Conservation (phyloP, 2,329 filamentous ascomycete species). For the Fonsecaea monophora region DNA sequence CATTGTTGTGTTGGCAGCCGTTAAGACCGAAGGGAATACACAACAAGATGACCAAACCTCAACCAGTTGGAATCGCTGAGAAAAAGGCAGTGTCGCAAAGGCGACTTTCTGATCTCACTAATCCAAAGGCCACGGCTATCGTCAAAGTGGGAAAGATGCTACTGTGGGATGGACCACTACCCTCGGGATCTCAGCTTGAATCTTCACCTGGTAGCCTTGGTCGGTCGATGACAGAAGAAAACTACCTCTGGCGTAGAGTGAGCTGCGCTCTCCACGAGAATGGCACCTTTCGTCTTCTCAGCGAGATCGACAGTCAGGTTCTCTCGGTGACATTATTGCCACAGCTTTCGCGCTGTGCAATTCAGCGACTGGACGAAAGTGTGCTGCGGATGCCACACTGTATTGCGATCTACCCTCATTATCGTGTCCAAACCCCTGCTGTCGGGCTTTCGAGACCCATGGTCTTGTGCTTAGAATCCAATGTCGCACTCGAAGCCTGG, state of each 20-base stretch:
- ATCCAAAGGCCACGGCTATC: slow-evolving; percentile 75
- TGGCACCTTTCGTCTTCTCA: slow-evolving; percentile 88
- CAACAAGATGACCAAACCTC: slow-evolving; percentile 59
- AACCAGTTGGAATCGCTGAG: slow-evolving; percentile 53
- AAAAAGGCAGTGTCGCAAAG: slow-evolving; percentile 52
- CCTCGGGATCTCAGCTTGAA: slow-evolving; percentile 37
- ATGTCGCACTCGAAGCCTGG: slow-evolving; percentile 96
- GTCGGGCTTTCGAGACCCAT: slow-evolving; percentile 83
- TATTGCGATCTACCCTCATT: slow-evolving; percentile 94
- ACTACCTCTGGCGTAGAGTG: slow-evolving; percentile 76
- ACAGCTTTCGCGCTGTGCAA: slow-evolving; percentile 84
- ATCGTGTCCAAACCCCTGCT: slow-evolving; percentile 75
- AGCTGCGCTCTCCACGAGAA: slow-evolving; percentile 95
- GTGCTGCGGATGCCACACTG: slow-evolving; percentile 93
- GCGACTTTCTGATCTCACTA: slow-evolving; percentile 55
- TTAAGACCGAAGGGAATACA: slow-evolving; percentile 58
- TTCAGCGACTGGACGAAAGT: slow-evolving; percentile 87
- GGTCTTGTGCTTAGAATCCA: slow-evolving; percentile 83
- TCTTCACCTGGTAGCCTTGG: slow-evolving; percentile 38
- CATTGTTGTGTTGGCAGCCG: slow-evolving; percentile 60
- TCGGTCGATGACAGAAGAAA: slow-evolving; percentile 55
- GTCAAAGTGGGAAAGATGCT: slow-evolving; percentile 95
- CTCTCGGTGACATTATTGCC: slow-evolving; percentile 85
- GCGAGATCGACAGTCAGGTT: slow-evolving; percentile 80
- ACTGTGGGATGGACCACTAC: slow-evolving; percentile 79